These are phyloP conservation scores for Rhizopus microsporus DNA, from an alignment of 371 early-diverging fungal genomes.

Conservation along the genomic window DNA sequence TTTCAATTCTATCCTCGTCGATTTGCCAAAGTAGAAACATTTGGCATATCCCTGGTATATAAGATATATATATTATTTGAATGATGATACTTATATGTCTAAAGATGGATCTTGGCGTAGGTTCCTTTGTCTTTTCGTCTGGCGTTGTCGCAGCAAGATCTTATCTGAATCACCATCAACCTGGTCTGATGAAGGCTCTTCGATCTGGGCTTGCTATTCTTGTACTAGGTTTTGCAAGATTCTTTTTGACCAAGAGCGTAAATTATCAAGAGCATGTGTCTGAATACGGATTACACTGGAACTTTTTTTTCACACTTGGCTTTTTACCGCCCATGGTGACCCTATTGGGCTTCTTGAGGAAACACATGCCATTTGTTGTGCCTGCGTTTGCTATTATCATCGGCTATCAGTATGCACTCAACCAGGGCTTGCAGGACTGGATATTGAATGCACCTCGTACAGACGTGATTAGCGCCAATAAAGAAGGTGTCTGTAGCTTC, in stretches of 20 bases:
- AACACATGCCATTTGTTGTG: slow-evolving; percentile 43
- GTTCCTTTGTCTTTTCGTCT: slow-evolving; percentile 80
- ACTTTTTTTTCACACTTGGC: slow-evolving; percentile 95
- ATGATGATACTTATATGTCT: background rate
- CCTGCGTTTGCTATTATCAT: slow-evolving; percentile 50
- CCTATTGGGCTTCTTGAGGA: slow-evolving; percentile 40
- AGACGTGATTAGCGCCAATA: slow-evolving; percentile 82
- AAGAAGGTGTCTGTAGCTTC: slow-evolving; percentile 89
- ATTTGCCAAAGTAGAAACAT: slow-evolving; percentile 92
- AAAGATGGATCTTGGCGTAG: slow-evolving; percentile 90
- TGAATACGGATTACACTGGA: slow-evolving; percentile 98
- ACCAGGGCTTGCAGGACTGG: slow-evolving; percentile 68
- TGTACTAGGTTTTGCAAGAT: slow-evolving; percentile 70
- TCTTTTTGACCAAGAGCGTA: slow-evolving; percentile 73
- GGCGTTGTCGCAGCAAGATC: slow-evolving; percentile 73
- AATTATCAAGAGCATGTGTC: slow-evolving; percentile 92
- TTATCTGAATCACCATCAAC: slow-evolving; percentile 27
- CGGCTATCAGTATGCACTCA: slow-evolving; percentile 64
- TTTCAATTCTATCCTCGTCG: slow-evolving; percentile 91
- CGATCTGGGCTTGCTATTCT: slow-evolving; percentile 67
- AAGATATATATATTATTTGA: slow-evolving; percentile 22
- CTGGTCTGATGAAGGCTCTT: slow-evolving; percentile 26
- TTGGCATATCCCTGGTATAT: slow-evolving; percentile 80
- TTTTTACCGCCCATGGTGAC: slow-evolving; percentile 80
- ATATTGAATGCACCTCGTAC: slow-evolving; percentile 78